Evolutionary conservation across 345 rosid genomes (phyloP), one percentile per base, ranked within the genome.

Genomic region (Aquilaria yunnanensis): DNA sequence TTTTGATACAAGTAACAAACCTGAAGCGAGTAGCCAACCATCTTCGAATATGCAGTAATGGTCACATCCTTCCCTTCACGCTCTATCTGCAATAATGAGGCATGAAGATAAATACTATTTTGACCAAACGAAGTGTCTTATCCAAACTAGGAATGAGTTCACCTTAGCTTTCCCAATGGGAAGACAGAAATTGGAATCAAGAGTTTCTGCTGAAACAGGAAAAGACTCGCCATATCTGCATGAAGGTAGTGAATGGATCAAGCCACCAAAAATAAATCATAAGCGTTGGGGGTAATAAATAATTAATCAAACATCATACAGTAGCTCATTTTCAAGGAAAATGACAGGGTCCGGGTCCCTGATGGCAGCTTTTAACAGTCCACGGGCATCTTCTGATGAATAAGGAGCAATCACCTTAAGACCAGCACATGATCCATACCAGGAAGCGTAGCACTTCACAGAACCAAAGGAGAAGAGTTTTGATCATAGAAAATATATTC

Each of bases 161-260:
- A 90, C 99, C 96, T 90, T 90, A 55, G 96, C 97, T 83, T 87
- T 86, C 64, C 98, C 97, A 62, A 92, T 90, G 7, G 98, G 96
- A 74, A 90, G 88, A 70, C 89, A 92, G 72, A 90, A 92, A 75
- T 89, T 90, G 51, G 97, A 90, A 79, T 92, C 96, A 46, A 90
- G 94, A 34, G 57, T 92, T 82, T 93, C 97, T 5, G 78, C 96
- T 63, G 96, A 88, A 69, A 93, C 78, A 54, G 97, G 96, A 66
- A 90, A 93, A 12, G 87, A 78, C 80, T 93, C 96, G 49, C 98
- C 98, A 66, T 93, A 90, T 67, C 98, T 90, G 77, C 51, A 67
- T 33, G 47, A 67, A 16, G 23, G 52, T 69, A 33, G 70, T 30
- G 57, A 49, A 30, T 32, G 23, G 51, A 34, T n/a, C 59, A 51